Evolutionary conservation across 2,329 filamentous ascomycete species (phyloP).

Genomic region (Furcasterigmium furcatum): DNA sequence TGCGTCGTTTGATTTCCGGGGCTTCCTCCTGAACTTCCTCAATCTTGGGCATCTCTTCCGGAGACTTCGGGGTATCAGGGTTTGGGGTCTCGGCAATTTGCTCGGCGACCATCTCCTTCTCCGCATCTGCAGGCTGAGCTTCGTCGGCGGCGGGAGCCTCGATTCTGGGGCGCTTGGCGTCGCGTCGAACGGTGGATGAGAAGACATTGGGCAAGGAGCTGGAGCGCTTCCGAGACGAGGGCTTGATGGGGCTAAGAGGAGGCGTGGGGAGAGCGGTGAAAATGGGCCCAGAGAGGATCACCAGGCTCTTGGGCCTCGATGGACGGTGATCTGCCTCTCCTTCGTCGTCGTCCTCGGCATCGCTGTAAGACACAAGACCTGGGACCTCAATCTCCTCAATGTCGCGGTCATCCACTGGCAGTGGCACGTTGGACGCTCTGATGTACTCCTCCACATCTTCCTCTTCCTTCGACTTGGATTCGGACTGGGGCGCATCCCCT

Average conservation of each 20-base stretch:
- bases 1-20: constrained; percentile 9
- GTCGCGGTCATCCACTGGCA: constrained; percentile 66
- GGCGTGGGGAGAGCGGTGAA: constrained; percentile 25
- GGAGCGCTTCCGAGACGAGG: constrained; percentile 38
- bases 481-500: neutral
- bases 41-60: neutral
- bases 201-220: constrained; percentile 40
- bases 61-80: neutral
- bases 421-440: constrained; percentile 59
- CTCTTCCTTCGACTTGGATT: neutral
- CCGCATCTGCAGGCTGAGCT: neutral
- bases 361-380: constrained; percentile 59
- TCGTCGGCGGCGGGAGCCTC: constrained; percentile 2
- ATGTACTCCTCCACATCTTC: constrained; percentile 24
- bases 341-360: constrained; percentile 55
- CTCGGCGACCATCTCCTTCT: neutral
- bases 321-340: constrained; percentile 25
- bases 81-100: neutral
- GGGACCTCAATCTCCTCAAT: constrained; percentile 79
- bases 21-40: constrained; percentile 1
- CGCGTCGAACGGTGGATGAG: constrained; percentile 1
- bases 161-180: constrained; percentile 8
- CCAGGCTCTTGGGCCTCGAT: constrained; percentile 45
- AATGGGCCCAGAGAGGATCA: constrained; percentile 22
- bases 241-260: constrained; percentile 22